Percentiles rank a stretch among this genome's conserved stretches.
phyloP scores from a whole-genome alignment of 2,329 filamentous ascomycete genomes.

The Aquanectria penicillioides region DNA sequence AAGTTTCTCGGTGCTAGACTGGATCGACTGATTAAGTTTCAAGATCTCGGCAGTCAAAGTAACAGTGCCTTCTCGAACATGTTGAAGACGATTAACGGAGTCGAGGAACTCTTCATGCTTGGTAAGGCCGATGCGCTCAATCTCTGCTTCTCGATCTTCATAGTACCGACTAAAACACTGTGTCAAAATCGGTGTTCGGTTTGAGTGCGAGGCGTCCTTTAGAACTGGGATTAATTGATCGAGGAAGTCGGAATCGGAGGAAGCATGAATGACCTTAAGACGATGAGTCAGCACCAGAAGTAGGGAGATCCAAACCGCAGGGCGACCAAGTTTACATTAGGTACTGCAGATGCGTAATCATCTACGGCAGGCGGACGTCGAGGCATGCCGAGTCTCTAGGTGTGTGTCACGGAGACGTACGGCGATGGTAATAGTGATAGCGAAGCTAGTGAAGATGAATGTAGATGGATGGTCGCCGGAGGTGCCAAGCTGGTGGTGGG shows the following conservation, averaged over 20 bases:
- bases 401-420: too few relatives aligned
- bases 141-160: constrained; percentile 86
- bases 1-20: constrained; percentile 91
- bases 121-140: constrained; percentile 92
- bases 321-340: constrained; percentile 50
- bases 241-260: constrained; percentile 91
- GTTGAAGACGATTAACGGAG: constrained; percentile 93
- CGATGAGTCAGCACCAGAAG: constrained; percentile 21
- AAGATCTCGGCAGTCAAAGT: constrained; percentile 90
- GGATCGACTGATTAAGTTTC: constrained; percentile 92
- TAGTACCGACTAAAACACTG: constrained; percentile 79
- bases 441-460: constrained; percentile 23
- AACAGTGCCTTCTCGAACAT: constrained; percentile 90
- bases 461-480: constrained; percentile 31
- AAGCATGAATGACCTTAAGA: constrained; percentile 85
- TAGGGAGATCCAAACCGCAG: background rate
- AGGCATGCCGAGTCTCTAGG: constrained; percentile 49
- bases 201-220: constrained; percentile 84
- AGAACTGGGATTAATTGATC: constrained; percentile 95
- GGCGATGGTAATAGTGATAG: constrained; percentile 10
- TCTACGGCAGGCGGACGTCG: constrained; percentile 57
- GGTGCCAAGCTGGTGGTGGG: background rate
- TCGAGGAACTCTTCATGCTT: constrained; percentile 97
- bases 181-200: constrained; percentile 77
- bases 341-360: constrained; percentile 58